Evolutionary conservation across 306 rosid genomes (phyloP), one percentile per base, ranked within the genome.

Genomic region (Sphenostylis stenocarpa): DNA sequence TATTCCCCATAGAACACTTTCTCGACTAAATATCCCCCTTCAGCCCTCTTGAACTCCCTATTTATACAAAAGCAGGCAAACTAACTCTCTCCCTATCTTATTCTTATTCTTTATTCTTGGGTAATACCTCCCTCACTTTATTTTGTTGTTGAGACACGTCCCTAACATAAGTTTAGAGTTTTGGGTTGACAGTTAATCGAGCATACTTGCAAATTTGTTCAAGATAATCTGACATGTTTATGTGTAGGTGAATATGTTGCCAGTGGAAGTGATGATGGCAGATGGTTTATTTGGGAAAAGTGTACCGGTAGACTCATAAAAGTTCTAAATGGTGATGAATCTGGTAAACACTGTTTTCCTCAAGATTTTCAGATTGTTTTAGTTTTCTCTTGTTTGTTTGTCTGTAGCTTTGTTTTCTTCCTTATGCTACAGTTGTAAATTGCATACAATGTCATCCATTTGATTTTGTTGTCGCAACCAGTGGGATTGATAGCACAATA

Each of bases 211-310:
- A 67, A 39, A 17, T 53, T 34, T 56, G 17, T 31, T 73, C 14
- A 44, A 74, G 70, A 72, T 38, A 19, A 5, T 52, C 23, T 76
- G 23, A 52, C 73, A 14, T 77, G 43, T 66, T 86, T 80, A 75
- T 80, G 75, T 77, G 44, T 75, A 95, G 97, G 99, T 80, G 97
- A 92, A 81, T 92, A 84, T 82, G 84, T 95, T 60, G 97, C 99
- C 60, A 92, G 97, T 69, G 99, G 99, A 80, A 95, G 99, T 73
- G 99, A 95, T 86, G 99, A 92, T 84, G 99, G 99, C 23, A 88
- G 97, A 91, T 95, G 97, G 97, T 92, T 92, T 85, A 86, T 95
- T 70, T 95, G 99, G 97, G 99, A 95, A 84, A 95, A 95, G 85
- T 73, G 24, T 68, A 95, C 97, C 16, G 97, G 99, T 53, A 90